These are phyloP conservation scores for Agaricus sinodeliciosus DNA, from an alignment of 768 basidiomycete genomes.

Conservation along the genomic window DNA sequence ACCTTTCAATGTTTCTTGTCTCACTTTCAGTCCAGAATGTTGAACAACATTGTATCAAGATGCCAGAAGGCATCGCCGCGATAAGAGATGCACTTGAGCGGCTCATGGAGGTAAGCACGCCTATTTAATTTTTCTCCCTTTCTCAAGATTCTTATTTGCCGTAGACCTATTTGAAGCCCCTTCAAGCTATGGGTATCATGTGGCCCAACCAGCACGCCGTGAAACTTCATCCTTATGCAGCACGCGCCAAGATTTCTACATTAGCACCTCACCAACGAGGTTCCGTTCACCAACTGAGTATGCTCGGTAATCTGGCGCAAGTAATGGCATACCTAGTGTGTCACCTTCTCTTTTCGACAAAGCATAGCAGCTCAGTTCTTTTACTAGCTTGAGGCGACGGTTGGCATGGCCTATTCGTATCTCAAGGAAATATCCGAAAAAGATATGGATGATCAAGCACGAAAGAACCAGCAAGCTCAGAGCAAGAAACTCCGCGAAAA, in stretches of 20 bases:
- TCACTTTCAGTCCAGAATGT: constrained; percentile 42
- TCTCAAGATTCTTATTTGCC: not conserved
- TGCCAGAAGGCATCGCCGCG: constrained; percentile 58
- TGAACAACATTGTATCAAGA: constrained; percentile 70
- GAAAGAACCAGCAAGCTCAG: constrained; percentile 32
- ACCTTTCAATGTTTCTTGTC: not conserved
- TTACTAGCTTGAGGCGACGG: constrained; percentile 73
- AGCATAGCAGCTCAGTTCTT: constrained; percentile 2
- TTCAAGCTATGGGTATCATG: constrained; percentile 15
- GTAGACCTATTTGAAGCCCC: constrained; percentile 20
- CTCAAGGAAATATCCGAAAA: constrained; percentile 43
- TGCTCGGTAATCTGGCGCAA: constrained; percentile 56
- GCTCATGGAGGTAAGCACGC: constrained; percentile 62
- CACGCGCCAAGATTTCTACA: constrained; percentile 36
- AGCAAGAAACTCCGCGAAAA: constrained; percentile 42
- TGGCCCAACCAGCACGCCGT: constrained; percentile 28
- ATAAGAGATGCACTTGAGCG: constrained; percentile 63
- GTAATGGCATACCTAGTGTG: constrained; percentile 87
- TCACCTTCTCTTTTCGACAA: not conserved
- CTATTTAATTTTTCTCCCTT: not conserved
- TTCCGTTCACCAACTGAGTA: constrained; percentile 44
- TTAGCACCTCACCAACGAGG: constrained; percentile 36
- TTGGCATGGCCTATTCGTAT: constrained; percentile 67
- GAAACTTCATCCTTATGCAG: constrained; percentile 37
- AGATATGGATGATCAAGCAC: constrained; percentile 26